A percentile compares a stretch with the other conserved stretches of the same genome.
These are phyloP conservation scores for Pichia eremophila DNA, from an alignment of 805 yeast genomes.

Conservation along the genomic window DNA sequence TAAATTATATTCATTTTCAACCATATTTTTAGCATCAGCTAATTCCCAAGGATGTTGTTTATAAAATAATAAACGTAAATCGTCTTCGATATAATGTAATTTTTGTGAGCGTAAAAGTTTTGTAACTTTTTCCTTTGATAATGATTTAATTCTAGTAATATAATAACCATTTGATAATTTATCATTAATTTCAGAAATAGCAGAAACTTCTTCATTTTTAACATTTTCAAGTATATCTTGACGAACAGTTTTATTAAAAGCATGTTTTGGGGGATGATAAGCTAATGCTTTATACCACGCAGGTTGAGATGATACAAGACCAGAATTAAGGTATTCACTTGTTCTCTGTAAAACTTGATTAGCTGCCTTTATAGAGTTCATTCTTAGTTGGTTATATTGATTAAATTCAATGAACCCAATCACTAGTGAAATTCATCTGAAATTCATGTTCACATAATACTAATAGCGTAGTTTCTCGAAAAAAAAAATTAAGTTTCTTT, in stretches of 20 bases:
- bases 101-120: slow-evolving; percentile 44
- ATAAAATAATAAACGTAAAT: slow-evolving; percentile 71
- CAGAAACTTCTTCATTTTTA: slow-evolving; percentile 15
- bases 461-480: too few species aligned
- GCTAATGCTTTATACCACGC: slow-evolving; percentile 86
- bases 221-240: slow-evolving; percentile 20
- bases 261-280: slow-evolving; percentile 67
- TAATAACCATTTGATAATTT: slow-evolving; percentile 19
- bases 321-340: slow-evolving; percentile 62
- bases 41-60: slow-evolving; percentile 98
- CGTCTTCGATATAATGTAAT: slow-evolving; percentile 63
- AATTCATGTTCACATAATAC: too few species aligned
- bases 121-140: slow-evolving; percentile 24
- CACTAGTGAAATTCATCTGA: too few species aligned
- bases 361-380: slow-evolving; percentile 74
- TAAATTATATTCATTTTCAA: slow-evolving; percentile 59
- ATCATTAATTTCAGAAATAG: slow-evolving; percentile 10
- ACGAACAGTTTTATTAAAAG: slow-evolving; percentile 39
- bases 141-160: slow-evolving; percentile 38
- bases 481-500: too few species aligned
- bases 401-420: too few species aligned
- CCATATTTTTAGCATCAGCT: slow-evolving; percentile 75
- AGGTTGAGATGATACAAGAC: slow-evolving; percentile 65
- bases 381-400: slow-evolving; percentile 11
- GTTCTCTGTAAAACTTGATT: slow-evolving; percentile 72